Evolutionary conservation across 2,329 filamentous ascomycete species (phyloP), one percentile per base, ranked within the genome.

Genomic region (Aspergillus proliferans): DNA sequence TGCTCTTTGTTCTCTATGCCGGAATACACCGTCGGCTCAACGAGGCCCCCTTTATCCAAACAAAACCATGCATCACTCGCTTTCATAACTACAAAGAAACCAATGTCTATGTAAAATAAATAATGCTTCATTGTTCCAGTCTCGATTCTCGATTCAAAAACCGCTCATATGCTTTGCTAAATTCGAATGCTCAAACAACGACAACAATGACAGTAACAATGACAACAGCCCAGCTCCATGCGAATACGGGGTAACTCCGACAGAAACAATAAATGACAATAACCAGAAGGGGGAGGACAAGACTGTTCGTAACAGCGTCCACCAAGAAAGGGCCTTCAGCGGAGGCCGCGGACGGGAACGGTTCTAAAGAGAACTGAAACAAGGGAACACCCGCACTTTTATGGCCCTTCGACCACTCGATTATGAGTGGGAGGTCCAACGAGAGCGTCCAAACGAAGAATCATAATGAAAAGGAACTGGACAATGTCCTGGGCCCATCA

Each of bases 401-500:
- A 18, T 18, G 34, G 34, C 9, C 9, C 34, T n/a, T 9, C 34
- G 18, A 38, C 34, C 34, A 38, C 34, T n/a, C 18, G 7, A 10
- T 30, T 30, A 38, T 19, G n/a, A 38, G 34, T 38, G 34, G 34
- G n/a, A 38, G 34, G 18, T 38, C 34, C 34, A 38, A 38, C n/a
- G 6, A 4, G 18, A 18, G 18, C n/a, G 4, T 38, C 34, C n/a
- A 38, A 19, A 38, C n/a, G 18, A 38, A 8, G 18, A 38, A 38
- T 19, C 2, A 15, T 18, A 38, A 18, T 19, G n/a, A 24, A 19
- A 19, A 38, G 12, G 22, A 40, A 40, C 22, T n/a, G 30, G 24
- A 40, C 21, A n/a, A 40, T 19, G 21, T n/a, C 40, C 38, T 30
- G 33, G 43, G 34, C 47, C 40, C 39, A 46, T 34, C 47, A 26